Evolutionary conservation across 495 filamentous ascomycete genomes (phyloP), one percentile per base, ranked within the genome.

Genomic region (Hypomontagnella submonticulosa): DNA sequence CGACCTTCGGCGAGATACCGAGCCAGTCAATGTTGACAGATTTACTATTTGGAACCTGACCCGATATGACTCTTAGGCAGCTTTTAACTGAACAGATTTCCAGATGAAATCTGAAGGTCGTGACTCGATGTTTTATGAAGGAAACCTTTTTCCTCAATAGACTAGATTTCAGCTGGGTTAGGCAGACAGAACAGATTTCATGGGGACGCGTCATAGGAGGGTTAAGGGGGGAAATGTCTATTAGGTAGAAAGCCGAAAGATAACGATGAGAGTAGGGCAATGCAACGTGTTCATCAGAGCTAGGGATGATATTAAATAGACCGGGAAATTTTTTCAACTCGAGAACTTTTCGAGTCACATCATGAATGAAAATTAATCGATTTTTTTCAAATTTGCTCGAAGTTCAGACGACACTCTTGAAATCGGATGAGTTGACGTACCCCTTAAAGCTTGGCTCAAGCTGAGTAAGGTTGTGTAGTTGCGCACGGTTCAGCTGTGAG

Each of bases 171-270:
- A 20, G 13, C 18, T 23, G 19, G 27, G 40, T 52, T 56, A 67
- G 63, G 63, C 57, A 67, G 63, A 61, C 37, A 58, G 37, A 67
- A 50, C 23, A 44, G 38, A 51, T 52, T 19, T 30, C 12, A 51
- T 15, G 33, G 30, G 36, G 4, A 30, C 54, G 61, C 47, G 61
- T 64, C 61, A 58, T 40, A 20, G 23, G 4, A 13, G 9, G 27
- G 18, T 18, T 54, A 10, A 42, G 19, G 30, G 40, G 43, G 15
- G 4, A 30, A 23, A 12, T 27, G 46, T 20, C 18, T 46, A 16
- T 32, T 16, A 62, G 49, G 49, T 34, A 44, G 30, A 20, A 46
- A 18, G 12, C 42, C 30, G 33, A 43, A 34, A 15, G 32, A 48
- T 13, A 41, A 59, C 16, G 33, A 57, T 57, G 18, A 65, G 18